A percentile compares a stretch with the other conserved stretches of the same genome.
Evolutionary conservation across 2,329 filamentous ascomycete genomes (phyloP).

Genomic region (Arthrobotrys iridis): DNA sequence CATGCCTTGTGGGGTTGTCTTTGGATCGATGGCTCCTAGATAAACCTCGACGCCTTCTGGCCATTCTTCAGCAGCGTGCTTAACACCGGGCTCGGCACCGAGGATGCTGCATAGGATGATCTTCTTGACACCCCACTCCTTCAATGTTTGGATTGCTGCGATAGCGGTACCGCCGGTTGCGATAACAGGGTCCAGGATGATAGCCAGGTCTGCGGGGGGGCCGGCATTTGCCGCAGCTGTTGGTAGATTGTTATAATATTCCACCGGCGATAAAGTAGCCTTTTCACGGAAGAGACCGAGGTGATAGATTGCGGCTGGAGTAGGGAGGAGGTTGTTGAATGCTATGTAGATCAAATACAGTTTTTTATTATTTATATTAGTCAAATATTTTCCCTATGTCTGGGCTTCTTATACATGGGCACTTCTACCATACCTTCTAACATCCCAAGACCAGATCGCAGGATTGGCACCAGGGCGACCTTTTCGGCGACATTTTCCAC

Average conservation of each 20-base stretch:
- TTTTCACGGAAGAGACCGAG: slow-evolving; percentile 94
- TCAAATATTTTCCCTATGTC: background rate
- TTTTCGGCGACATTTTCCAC: slow-evolving; percentile 64
- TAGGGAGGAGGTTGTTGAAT: slow-evolving; percentile 82
- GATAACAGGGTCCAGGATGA: slow-evolving; percentile 90
- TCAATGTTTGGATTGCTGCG: slow-evolving; percentile 87
- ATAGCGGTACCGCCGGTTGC: slow-evolving; percentile 90
- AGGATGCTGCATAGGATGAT: slow-evolving; percentile 81
- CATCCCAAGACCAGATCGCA: slow-evolving; percentile 93
- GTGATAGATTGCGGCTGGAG: slow-evolving; percentile 84
- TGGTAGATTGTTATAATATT: slow-evolving; percentile 98
- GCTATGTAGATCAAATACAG: slow-evolving; percentile 64
- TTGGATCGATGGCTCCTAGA: slow-evolving; percentile 65
- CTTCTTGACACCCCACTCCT: slow-evolving; percentile 88
- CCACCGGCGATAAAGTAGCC: slow-evolving; percentile 84
- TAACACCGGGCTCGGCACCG: slow-evolving; percentile 76
- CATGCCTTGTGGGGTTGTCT: slow-evolving; percentile 43
- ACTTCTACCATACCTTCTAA: slow-evolving; percentile 72
- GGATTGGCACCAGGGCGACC: slow-evolving; percentile 86
- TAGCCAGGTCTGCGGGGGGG: slow-evolving; percentile 72
- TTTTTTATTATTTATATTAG: background rate
- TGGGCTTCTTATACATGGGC: background rate
- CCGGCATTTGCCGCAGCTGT: slow-evolving; percentile 61
- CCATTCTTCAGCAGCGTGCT: slow-evolving; percentile 79
- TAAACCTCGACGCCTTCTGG: slow-evolving; percentile 80